Conservation (phyloP, 495 filamentous ascomycete genomes). For the Pseudevernia furfuracea region DNA sequence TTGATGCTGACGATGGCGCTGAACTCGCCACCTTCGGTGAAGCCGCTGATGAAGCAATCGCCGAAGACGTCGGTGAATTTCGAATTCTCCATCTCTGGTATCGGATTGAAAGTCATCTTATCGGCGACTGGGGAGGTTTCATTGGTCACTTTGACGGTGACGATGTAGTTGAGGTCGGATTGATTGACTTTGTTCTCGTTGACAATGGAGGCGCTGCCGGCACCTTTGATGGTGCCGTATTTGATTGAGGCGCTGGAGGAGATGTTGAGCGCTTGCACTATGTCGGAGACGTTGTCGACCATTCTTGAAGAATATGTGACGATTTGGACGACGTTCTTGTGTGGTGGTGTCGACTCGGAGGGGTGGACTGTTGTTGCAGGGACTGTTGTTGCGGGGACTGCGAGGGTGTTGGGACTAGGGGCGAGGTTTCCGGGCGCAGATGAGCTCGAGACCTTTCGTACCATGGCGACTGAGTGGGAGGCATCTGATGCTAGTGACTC, state of each 20-base stretch:
- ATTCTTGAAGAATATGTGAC: slow-evolving; percentile 33
- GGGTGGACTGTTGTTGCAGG: slow-evolving; percentile 4
- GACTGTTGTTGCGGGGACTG: neutral
- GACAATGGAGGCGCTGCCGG: slow-evolving; percentile 31
- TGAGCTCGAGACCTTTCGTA: neutral
- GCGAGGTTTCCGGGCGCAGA: neutral
- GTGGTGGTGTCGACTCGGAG: neutral
- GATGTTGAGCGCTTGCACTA: slow-evolving; percentile 34
- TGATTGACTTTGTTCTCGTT: slow-evolving; percentile 34
- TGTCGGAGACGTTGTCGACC: slow-evolving; percentile 33
- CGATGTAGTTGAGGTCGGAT: slow-evolving; percentile 34
- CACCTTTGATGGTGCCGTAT: slow-evolving; percentile 33
- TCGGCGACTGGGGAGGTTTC: slow-evolving; percentile 24
- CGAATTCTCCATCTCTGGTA: slow-evolving; percentile 25
- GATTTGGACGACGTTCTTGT: slow-evolving; percentile 19
- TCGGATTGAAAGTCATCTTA: slow-evolving; percentile 29
- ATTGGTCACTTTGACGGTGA: slow-evolving; percentile 36
- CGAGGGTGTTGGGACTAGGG: neutral
- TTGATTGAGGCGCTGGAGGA: slow-evolving; percentile 31
- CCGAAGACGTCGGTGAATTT: slow-evolving; percentile 33
- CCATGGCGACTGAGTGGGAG: neutral
- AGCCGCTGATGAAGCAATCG: slow-evolving; percentile 34
- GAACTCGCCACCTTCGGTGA: slow-evolving; percentile 34
- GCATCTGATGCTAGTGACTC: neutral
- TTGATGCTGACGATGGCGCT: slow-evolving; percentile 33